phyloP scores from a whole-genome alignment of 768 basidiomycete species.

The Mycena alexandri region DNA sequence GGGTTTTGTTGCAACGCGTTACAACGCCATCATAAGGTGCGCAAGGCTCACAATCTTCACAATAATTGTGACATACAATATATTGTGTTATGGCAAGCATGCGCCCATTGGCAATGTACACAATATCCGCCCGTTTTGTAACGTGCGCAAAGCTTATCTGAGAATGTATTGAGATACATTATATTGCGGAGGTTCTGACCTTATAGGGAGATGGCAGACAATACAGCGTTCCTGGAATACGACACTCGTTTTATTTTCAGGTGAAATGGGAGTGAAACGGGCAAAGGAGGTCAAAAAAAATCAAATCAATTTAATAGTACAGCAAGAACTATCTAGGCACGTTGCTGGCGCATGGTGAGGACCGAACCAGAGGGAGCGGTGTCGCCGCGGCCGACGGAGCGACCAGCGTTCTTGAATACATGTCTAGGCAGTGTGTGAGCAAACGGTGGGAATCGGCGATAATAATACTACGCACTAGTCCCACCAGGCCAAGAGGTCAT shows the following conservation, averaged over 20 bases:
- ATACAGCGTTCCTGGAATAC: neutral
- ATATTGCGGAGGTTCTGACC: neutral
- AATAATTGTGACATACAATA: too few relatives aligned
- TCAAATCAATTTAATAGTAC: neutral
- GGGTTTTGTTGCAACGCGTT: neutral
- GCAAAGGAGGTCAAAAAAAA: neutral
- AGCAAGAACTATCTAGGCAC: neutral
- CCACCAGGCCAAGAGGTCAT: constrained; percentile 19
- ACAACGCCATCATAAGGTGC: too few relatives aligned
- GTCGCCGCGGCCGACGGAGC: neutral
- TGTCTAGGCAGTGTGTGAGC: neutral
- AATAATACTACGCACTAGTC: constrained; percentile 16
- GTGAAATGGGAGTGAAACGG: neutral
- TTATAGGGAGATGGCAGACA: neutral
- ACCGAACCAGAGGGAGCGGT: neutral
- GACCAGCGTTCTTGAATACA: neutral
- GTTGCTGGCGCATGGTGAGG: constrained; percentile 5
- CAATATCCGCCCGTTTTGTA: neutral
- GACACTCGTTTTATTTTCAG: neutral
- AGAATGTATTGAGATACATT: neutral
- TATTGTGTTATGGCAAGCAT: too few relatives aligned
- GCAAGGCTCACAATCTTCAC: too few relatives aligned
- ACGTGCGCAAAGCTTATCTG: neutral
- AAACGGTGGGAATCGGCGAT: too few relatives aligned
- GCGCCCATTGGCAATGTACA: too few relatives aligned